A percentile compares a stretch with the other conserved stretches of the same genome.
These are phyloP conservation scores for Rhizoclosmatium globosum DNA, from an alignment of 192 early-diverging fungal genomes.

Conservation along the genomic window DNA sequence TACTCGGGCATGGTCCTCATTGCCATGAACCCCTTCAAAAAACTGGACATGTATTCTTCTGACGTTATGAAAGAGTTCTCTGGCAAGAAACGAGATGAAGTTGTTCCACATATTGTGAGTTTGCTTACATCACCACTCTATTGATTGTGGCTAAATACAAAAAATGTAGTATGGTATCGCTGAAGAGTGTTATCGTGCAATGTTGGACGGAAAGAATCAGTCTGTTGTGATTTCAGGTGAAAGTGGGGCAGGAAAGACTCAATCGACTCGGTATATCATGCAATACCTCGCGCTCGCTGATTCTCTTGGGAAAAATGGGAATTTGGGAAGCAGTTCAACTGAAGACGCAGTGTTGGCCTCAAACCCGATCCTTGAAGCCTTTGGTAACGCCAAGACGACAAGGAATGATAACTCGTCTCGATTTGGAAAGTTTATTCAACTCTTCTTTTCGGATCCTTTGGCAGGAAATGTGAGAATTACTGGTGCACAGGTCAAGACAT, in stretches of 20 bases:
- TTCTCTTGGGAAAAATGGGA: constrained; percentile 3
- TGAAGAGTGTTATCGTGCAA: constrained; percentile 90
- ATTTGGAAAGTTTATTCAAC: constrained; percentile 94
- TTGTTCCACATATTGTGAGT: constrained; percentile 80
- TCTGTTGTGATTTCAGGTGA: constrained; percentile 94
- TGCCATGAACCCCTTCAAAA: constrained; percentile 89
- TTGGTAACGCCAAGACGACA: constrained; percentile 97
- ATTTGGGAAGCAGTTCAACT: constrained; percentile 22
- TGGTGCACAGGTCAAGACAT: constrained; percentile 87
- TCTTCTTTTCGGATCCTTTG: constrained; percentile 41
- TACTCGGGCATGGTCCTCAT: constrained; percentile 96
- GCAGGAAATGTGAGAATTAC: constrained; percentile 70
- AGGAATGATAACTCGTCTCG: constrained; percentile 94
- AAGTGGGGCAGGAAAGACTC: constrained; percentile 93
- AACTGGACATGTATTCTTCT: constrained; percentile 79
- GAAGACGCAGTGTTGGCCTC: constrained; percentile 68
- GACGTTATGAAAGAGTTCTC: constrained; percentile 67
- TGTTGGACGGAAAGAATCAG: constrained; percentile 90
- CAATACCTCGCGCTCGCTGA: constrained; percentile 73
- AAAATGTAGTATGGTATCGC: constrained; percentile 80
- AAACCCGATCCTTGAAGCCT: constrained; percentile 94
- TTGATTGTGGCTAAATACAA: not conserved
- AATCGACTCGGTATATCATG: constrained; percentile 91
- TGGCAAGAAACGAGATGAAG: constrained; percentile 81
- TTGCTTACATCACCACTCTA: not conserved